Conservation (phyloP, 805 yeast genomes). For the Candida schatavii region DNA sequence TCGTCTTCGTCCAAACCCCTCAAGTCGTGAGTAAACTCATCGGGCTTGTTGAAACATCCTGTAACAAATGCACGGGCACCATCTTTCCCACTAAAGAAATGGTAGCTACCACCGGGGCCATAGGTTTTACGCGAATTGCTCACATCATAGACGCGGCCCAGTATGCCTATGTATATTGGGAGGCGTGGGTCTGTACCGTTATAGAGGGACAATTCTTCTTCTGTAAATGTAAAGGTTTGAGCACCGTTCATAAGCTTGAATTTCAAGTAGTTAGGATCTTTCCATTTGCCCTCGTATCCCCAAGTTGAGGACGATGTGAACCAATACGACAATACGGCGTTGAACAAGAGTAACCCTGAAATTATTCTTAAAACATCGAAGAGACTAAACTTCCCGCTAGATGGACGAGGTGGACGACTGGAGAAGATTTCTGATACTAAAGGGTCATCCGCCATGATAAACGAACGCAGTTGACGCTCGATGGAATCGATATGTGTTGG, state of each 20-base stretch:
- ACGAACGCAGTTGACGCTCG: no score
- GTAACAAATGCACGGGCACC: constrained; percentile 68
- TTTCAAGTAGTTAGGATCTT: constrained; percentile 41
- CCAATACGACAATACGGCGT: constrained; percentile 51
- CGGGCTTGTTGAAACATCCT: constrained; percentile 56
- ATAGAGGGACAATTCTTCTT: constrained; percentile 45
- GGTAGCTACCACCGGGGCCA: constrained; percentile 58
- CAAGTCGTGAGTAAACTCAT: constrained; percentile 63
- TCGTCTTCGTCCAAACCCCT: constrained; percentile 52
- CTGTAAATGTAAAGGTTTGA: constrained; percentile 31
- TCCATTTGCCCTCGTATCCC: constrained; percentile 56
- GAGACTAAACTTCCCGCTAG: constrained; percentile 19
- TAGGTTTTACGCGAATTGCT: constrained; percentile 47
- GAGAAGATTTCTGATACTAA: no score
- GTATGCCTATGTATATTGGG: constrained; percentile 59
- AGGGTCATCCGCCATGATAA: no score
- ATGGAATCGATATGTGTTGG: no score
- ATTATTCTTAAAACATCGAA: constrained; percentile 44
- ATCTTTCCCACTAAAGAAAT: constrained; percentile 60
- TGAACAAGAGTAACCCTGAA: constrained; percentile 46
- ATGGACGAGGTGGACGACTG: no score
- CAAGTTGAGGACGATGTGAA: constrained; percentile 57
- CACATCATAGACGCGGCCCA: constrained; percentile 67
- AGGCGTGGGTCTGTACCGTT: constrained; percentile 46
- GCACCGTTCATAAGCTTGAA: constrained; percentile 14